Evolutionary conservation across 106 monocot species (phyloP).

Genomic region (Dioscorea zingiberensis): DNA sequence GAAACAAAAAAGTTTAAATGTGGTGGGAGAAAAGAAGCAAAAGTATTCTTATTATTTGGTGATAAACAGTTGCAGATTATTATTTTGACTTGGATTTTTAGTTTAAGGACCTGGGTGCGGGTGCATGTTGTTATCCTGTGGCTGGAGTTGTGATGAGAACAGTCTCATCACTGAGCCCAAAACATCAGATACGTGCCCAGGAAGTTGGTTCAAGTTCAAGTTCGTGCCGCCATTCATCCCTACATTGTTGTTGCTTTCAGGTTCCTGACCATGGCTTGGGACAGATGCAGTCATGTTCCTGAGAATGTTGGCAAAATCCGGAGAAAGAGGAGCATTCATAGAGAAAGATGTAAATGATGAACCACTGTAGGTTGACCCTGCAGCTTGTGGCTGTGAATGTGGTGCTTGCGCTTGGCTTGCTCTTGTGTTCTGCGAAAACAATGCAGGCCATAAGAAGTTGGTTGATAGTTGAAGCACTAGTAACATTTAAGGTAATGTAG

Average conservation of each 20-base stretch:
- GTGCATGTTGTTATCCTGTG: too few relatives aligned
- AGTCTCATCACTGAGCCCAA: conserved; percentile 33
- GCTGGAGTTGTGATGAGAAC: conserved; percentile 15
- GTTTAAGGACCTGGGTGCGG: too few relatives aligned
- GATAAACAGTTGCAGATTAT: too few relatives aligned
- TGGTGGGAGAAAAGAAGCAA: too few relatives aligned
- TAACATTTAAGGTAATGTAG: background rate
- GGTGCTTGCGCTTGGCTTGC: conserved; percentile 4
- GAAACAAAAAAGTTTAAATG: too few relatives aligned
- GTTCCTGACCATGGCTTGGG: conserved; percentile 2
- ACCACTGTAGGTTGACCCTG: conserved; percentile 2
- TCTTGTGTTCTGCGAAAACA: conserved; percentile 2
- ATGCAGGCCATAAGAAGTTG: background rate
- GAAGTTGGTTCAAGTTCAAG: conserved; percentile 5
- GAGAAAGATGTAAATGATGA: conserved; percentile 11
- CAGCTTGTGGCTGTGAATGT: background rate
- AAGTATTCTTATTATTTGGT: too few relatives aligned
- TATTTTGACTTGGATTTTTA: too few relatives aligned
- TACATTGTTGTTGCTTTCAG: conserved; percentile 2
- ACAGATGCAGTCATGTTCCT: conserved; percentile 8
- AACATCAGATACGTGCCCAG: conserved; percentile 20
- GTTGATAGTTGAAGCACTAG: background rate
- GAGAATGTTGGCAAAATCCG: conserved; percentile 16
- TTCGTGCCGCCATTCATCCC: conserved; percentile 5
- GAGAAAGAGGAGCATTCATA: conserved; percentile 8